Evolutionary conservation across 495 filamentous ascomycete species (phyloP).

Genomic region (Choiromyces venosus): DNA sequence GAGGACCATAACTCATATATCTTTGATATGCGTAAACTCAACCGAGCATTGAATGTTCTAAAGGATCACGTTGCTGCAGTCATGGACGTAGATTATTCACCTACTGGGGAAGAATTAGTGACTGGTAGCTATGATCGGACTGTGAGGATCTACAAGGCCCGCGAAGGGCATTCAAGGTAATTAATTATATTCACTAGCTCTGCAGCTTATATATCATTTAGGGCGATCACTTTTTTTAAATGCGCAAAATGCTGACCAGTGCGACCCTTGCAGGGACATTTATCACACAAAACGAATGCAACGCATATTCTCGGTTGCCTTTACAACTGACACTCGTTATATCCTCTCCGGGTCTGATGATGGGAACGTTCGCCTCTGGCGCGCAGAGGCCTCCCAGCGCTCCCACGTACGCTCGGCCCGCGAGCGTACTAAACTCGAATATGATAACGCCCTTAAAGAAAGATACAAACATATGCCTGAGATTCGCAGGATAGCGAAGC

Average conservation of each 20-base stretch:
- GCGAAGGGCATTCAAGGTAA: slow-evolving; percentile 64
- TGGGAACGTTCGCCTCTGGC: slow-evolving; percentile 89
- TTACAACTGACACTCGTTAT: slow-evolving; percentile 83
- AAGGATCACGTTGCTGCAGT: slow-evolving; percentile 95
- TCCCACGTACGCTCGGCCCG: slow-evolving; percentile 77
- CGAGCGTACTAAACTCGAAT: slow-evolving; percentile 82
- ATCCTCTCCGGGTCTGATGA: slow-evolving; percentile 83
- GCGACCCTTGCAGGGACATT: slow-evolving; percentile 56
- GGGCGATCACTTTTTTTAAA: neutral
- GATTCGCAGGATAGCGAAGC: slow-evolving; percentile 79
- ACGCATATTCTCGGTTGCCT: slow-evolving; percentile 78
- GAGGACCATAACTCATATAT: slow-evolving; percentile 77
- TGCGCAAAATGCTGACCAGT: neutral
- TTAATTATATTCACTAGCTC: neutral
- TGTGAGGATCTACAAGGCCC: slow-evolving; percentile 72
- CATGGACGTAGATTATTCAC: slow-evolving; percentile 93
- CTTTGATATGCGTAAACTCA: slow-evolving; percentile 82
- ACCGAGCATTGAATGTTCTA: slow-evolving; percentile 79
- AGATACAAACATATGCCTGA: slow-evolving; percentile 94
- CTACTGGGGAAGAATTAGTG: slow-evolving; percentile 90
- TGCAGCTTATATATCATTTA: neutral
- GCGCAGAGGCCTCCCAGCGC: slow-evolving; percentile 76
- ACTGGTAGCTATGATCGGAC: slow-evolving; percentile 81
- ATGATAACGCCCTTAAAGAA: slow-evolving; percentile 76
- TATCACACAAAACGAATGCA: slow-evolving; percentile 99